Conservation (phyloP, 2,329 filamentous ascomycete genomes). For the Aspergillus tamarii region DNA sequence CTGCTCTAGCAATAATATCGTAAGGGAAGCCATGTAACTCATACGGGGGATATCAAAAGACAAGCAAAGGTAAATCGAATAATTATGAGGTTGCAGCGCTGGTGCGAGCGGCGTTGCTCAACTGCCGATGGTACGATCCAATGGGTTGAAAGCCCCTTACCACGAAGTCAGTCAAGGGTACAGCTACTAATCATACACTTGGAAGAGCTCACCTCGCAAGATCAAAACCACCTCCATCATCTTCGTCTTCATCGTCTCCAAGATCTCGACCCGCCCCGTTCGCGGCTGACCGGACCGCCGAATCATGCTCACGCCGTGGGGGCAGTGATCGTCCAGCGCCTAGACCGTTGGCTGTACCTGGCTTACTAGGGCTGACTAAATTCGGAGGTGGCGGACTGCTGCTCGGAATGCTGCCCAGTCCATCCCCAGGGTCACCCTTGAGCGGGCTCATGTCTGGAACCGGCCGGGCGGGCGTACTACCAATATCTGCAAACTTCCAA, state of each 20-base stretch:
- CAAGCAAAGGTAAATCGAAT: background rate
- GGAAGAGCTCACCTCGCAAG: slow-evolving; percentile 44
- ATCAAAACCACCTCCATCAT: slow-evolving; percentile 49
- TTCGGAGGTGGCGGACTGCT: slow-evolving; percentile 54
- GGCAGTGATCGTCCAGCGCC: slow-evolving; percentile 33
- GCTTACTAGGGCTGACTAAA: slow-evolving; percentile 49
- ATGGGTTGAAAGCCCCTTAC: slow-evolving; percentile 54
- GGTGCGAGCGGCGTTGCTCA: slow-evolving; percentile 43
- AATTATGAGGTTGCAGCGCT: slow-evolving; percentile 33
- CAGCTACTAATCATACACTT: background rate
- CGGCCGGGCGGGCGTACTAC: slow-evolving; percentile 48
- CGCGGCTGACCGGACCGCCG: slow-evolving; percentile 15
- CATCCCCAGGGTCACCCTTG: slow-evolving; percentile 45
- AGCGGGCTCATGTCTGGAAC: slow-evolving; percentile 51
- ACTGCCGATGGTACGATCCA: slow-evolving; percentile 48
- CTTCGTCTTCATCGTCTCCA: slow-evolving; percentile 43
- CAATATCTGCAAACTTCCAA: slow-evolving; percentile 53
- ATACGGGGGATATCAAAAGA: background rate
- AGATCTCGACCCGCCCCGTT: slow-evolving; percentile 22
- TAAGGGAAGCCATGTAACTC: slow-evolving; percentile 7
- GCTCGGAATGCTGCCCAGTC: slow-evolving; percentile 46
- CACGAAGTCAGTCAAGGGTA: background rate
- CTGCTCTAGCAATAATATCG: slow-evolving; percentile 4
- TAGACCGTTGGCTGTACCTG: slow-evolving; percentile 37
- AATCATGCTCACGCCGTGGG: slow-evolving; percentile 38